Evolutionary conservation across 75 land plant genomes (phyloP).

Genomic region (Picea glauca): DNA sequence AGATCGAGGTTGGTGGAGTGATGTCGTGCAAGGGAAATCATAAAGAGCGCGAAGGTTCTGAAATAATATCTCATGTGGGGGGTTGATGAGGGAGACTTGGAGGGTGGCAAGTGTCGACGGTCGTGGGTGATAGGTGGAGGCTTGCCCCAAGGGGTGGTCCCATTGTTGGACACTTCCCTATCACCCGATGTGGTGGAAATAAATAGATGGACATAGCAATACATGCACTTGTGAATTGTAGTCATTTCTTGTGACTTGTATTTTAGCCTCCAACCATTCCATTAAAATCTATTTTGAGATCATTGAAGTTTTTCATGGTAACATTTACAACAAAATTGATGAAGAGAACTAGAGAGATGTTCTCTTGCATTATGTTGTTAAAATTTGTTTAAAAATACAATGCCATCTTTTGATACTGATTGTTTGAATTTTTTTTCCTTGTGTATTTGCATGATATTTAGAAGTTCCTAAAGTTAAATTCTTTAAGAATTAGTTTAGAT

Average conservation of each 20-base stretch:
- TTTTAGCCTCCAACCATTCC: neutral
- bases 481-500: neutral
- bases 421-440: neutral
- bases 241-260: conserved; percentile 30
- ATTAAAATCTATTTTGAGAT: neutral
- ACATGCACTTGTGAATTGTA: conserved; percentile 85
- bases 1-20: too few relatives aligned
- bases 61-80: too few relatives aligned
- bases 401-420: neutral
- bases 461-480: neutral
- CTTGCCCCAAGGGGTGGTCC: too few relatives aligned
- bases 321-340: neutral
- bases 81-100: too few relatives aligned
- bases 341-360: neutral
- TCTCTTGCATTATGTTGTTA: neutral
- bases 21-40: too few relatives aligned
- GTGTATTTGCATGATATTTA: neutral
- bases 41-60: too few relatives aligned
- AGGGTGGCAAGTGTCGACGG: too few relatives aligned
- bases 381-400: neutral
- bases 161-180: too few relatives aligned
- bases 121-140: too few relatives aligned
- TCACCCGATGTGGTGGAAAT: too few relatives aligned
- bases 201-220: conserved; percentile 85
- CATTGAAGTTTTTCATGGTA: neutral